Evolutionary conservation across 768 basidiomycete genomes (phyloP).

Genomic region (Lactarius sanguifluus): DNA sequence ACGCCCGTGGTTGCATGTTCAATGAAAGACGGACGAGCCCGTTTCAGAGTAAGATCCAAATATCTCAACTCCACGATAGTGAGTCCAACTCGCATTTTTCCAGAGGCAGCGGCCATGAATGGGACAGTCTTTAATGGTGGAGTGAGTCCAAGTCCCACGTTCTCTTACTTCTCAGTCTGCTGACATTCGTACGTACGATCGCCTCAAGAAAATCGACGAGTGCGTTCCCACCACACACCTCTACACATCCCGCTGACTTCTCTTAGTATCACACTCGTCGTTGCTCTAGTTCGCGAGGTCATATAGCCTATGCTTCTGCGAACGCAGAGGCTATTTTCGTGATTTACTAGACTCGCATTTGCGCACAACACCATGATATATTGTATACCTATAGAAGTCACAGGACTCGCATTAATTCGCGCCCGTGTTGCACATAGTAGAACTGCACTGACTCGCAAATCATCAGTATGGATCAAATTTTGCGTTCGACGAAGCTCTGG

Average conservation of each 20-base stretch:
- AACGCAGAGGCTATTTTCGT: neutral
- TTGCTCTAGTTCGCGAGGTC: conserved; percentile 66
- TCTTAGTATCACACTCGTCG: conserved; percentile 66
- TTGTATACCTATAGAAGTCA: conserved; percentile 17
- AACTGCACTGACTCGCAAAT: neutral
- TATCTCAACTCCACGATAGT: neutral
- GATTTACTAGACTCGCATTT: conserved; percentile 14
- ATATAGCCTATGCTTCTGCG: conserved; percentile 34
- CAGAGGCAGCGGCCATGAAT: conserved; percentile 64
- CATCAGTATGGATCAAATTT: conserved; percentile 20
- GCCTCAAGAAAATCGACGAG: conserved; percentile 74
- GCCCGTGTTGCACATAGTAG: conserved; percentile 20
- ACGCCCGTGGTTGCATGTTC: conserved; percentile 68
- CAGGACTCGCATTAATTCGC: conserved; percentile 9
- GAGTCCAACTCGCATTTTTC: conserved; percentile 12
- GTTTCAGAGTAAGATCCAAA: conserved; percentile 59
- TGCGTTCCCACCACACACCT: conserved; percentile 39
- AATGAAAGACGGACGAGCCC: conserved; percentile 65
- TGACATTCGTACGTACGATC: neutral
- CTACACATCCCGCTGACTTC: conserved; percentile 17
- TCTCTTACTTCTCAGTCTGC: conserved; percentile 7
- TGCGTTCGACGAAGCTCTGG: conserved; percentile 76
- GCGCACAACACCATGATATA: conserved; percentile 8
- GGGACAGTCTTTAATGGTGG: conserved; percentile 69
- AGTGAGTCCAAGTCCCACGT: conserved; percentile 47